phyloP scores from a whole-genome alignment of 1,139 yeast species.

The Saccharomyces hybrid region DNA sequence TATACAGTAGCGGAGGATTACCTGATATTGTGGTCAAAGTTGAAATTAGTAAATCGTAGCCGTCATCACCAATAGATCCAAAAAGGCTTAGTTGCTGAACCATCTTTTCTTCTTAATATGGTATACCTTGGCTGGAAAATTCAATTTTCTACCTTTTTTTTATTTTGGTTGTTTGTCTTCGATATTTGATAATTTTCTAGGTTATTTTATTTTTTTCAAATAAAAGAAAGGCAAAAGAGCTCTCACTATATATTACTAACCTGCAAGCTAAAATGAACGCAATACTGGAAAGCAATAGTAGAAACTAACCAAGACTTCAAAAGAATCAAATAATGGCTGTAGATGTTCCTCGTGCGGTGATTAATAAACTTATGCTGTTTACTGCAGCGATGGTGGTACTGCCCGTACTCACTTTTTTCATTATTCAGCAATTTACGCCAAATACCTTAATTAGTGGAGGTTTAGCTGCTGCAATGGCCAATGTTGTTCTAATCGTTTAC shows the following conservation, averaged over 20 bases:
- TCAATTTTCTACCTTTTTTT: background rate
- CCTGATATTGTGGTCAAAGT: conserved; percentile 34
- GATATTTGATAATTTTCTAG: background rate
- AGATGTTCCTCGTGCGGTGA: conserved; percentile 47
- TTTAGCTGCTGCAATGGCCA: conserved; percentile 79
- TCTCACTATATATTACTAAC: background rate
- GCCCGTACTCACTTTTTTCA: conserved; percentile 70
- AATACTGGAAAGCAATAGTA: background rate
- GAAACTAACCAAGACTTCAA: background rate
- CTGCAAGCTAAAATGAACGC: background rate
- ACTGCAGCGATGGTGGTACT: conserved; percentile 81
- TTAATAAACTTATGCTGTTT: conserved; percentile 68
- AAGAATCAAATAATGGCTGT: conserved; percentile 37
- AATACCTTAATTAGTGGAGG: conserved; percentile 82
- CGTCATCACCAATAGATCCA: conserved; percentile 28
- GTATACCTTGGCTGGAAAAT: background rate
- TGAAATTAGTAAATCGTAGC: conserved; percentile 29
- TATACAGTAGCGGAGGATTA: conserved; percentile 27
- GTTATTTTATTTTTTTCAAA: background rate
- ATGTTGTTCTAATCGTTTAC: conserved; percentile 77
- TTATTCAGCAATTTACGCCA: conserved; percentile 44
- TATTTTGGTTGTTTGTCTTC: background rate
- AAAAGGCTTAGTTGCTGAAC: conserved; percentile 35
- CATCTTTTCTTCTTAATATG: conserved; percentile 21
- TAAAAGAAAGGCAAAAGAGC: background rate